Conservation (phyloP, 2,329 filamentous ascomycete species). For the Colletotrichum sp. region DNA sequence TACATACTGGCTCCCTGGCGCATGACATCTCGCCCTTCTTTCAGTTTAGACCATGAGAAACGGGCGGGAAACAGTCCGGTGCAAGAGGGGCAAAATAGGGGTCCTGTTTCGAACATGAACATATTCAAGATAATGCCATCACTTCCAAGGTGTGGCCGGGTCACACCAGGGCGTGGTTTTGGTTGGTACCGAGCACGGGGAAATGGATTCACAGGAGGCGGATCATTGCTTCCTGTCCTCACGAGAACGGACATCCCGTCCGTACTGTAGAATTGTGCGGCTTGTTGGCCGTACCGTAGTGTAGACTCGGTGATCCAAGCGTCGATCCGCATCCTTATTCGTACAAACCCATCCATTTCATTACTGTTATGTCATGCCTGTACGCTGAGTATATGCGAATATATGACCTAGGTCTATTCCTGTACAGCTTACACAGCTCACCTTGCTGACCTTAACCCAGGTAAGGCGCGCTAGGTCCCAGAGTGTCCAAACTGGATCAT, state of each 20-base stretch:
- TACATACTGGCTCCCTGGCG: background rate
- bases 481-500: background rate
- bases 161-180: background rate
- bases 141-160: background rate
- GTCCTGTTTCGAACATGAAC: background rate
- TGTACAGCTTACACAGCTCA: background rate
- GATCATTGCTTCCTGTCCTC: background rate
- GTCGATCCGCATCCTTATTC: background rate
- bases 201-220: background rate
- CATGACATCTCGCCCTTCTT: background rate
- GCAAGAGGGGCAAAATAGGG: conserved; percentile 1
- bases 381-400: background rate
- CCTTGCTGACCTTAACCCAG: background rate
- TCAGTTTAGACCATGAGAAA: background rate
- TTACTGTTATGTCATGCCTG: background rate
- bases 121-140: background rate
- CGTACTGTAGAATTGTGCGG: background rate
- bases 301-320: background rate
- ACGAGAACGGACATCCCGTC: background rate
- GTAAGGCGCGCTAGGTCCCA: background rate
- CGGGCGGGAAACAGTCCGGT: background rate
- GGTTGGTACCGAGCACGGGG: background rate
- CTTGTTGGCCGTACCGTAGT: background rate
- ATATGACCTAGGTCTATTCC: background rate
- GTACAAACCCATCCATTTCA: background rate